Base-by-base conservation (phyloP, 768 basidiomycete species). In the Pleurotus eryngii region DNA sequence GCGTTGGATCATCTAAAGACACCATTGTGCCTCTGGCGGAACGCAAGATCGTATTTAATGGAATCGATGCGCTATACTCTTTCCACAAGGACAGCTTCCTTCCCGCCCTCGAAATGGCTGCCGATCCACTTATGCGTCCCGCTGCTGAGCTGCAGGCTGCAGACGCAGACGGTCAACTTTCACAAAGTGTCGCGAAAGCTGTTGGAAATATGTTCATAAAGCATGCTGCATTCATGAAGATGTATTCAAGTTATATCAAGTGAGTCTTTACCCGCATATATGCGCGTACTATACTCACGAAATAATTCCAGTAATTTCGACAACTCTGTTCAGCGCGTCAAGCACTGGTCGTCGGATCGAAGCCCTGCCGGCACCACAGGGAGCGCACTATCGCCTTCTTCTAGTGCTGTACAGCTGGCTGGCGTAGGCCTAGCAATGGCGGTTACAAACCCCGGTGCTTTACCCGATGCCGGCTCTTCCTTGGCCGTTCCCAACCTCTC, bases 181-280 rank as follows among this genome's bases (percentile, higher is more conserved):
- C 94, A 0, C 70, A 86, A 53, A 76, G 76, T 46, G 90, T 92
- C 12, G 92, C 92, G 0, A 89, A 82, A 58, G 80, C 83, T 12
- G 88, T 99, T 38, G 95, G 92, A 5, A 81, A 87, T 57, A 94
- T 92, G 47, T 99, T 98, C 72, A 75, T 92, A 55, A 90, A 89
- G 54, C 95, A 99, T 70, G 92, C 94, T 27, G 94, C 96, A 3
- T 98, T 98, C 77, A 93, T 99, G 92, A 92, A 80, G 75, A 98
- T 98, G 90, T 99, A 99, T 70, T 95, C 94, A 30, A 90, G 89
- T 45, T 99, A 98, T 69, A 96, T 96, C 79, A 98, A 98, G 92
- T 94, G 69, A 68, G 89, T 73, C 49, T 56, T 51, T 48, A 60
- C 59, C 42, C 8, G 2, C 39, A 14, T 42, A 7, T 57, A 39